Evolutionary conservation across 1,139 yeast genomes (phyloP).

Genomic region (Pichia sp.): DNA sequence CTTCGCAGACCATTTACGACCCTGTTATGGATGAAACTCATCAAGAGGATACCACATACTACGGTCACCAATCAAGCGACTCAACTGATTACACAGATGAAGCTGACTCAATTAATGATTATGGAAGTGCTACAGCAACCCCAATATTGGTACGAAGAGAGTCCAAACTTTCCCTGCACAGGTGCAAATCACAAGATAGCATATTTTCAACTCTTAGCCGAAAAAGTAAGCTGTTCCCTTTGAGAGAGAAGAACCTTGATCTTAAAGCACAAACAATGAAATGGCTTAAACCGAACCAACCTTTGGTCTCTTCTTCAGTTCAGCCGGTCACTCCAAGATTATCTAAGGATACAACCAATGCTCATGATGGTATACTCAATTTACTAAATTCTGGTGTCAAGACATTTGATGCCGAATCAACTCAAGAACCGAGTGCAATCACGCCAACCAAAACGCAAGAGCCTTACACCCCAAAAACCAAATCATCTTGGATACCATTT

Average conservation of each 20-base stretch:
- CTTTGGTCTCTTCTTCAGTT: conserved; percentile 15
- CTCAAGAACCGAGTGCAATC: no score
- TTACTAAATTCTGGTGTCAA: conserved; percentile 11
- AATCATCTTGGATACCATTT: no score
- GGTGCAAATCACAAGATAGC: conserved; percentile 33
- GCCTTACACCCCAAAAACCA: no score
- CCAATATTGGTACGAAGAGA: conserved; percentile 17
- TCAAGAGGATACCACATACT: not conserved
- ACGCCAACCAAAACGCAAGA: no score
- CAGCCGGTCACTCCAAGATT: conserved; percentile 1
- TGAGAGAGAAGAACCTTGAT: conserved; percentile 12
- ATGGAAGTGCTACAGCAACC: conserved; percentile 18
- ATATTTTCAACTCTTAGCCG: conserved; percentile 19
- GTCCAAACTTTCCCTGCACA: conserved; percentile 22
- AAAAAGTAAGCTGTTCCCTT: conserved; percentile 2
- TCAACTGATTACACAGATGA: not conserved
- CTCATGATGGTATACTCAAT: conserved; percentile 12
- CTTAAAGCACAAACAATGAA: conserved; percentile 27
- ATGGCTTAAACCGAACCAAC: conserved; percentile 24
- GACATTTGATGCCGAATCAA: not conserved
- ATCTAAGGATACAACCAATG: conserved; percentile 5
- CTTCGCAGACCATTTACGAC: no score
- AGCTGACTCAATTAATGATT: conserved; percentile 17
- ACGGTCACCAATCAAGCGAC: not conserved
- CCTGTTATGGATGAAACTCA: not conserved